Evolutionary conservation across 345 rosid species (phyloP).

Genomic region (Aquilaria yunnanensis): DNA sequence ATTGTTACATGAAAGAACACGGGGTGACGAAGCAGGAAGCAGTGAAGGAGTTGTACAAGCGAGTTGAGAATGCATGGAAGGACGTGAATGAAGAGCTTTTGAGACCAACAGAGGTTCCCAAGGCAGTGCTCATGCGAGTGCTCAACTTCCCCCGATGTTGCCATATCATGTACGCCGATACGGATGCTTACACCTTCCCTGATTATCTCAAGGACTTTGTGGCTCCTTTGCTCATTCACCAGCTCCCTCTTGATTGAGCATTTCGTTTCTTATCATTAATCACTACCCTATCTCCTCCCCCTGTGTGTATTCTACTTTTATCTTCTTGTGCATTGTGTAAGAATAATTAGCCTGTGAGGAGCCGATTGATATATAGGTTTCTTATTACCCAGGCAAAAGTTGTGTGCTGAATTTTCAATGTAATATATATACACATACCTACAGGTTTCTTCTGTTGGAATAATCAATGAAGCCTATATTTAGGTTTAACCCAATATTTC

Average conservation of each 20-base stretch:
- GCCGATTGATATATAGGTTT: too few species aligned
- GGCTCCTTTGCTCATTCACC: not conserved
- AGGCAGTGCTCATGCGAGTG: constrained; percentile 10
- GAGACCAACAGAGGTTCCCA: not conserved
- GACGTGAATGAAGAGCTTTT: constrained; percentile 15
- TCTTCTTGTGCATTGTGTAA: too few species aligned
- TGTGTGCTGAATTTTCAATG: too few species aligned
- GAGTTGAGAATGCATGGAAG: constrained; percentile 18
- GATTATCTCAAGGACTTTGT: not conserved
- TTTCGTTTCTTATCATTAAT: too few species aligned
- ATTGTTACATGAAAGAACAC: constrained; percentile 6
- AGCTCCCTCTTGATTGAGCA: not conserved
- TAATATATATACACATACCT: too few species aligned
- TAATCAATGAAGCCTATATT: too few species aligned
- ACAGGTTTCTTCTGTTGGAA: too few species aligned
- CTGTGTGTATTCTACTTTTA: too few species aligned
- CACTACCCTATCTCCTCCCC: too few species aligned
- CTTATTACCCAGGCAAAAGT: too few species aligned
- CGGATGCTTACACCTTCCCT: constrained; percentile 12
- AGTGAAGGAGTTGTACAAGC: not conserved
- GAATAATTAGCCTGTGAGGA: too few species aligned
- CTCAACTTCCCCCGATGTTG: constrained; percentile 15
- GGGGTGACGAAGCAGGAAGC: constrained; percentile 1
- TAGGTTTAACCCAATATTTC: too few species aligned
- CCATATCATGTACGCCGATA: constrained; percentile 18